Evolutionary conservation across 768 basidiomycete genomes (phyloP).

Genomic region (Sporobolomyces roseus): DNA sequence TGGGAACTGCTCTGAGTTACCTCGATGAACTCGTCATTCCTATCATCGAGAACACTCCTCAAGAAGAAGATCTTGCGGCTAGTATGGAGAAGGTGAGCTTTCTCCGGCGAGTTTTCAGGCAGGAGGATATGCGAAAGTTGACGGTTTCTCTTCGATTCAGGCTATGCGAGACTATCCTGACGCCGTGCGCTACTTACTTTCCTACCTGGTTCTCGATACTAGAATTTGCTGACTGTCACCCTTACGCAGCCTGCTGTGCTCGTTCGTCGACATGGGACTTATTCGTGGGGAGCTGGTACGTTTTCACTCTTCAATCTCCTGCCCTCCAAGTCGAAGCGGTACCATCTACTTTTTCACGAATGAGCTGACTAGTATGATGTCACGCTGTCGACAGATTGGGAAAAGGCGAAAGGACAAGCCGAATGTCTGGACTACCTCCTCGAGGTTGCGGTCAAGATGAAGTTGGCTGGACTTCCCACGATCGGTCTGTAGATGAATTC

Average conservation of each 20-base stretch:
- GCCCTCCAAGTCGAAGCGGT: too few species aligned
- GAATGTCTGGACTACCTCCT: slow-evolving; percentile 88
- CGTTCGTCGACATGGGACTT: slow-evolving; percentile 34
- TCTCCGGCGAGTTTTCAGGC: too few species aligned
- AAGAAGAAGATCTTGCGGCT: slow-evolving; percentile 82
- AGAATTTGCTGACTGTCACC: background rate
- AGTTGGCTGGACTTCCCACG: slow-evolving; percentile 39
- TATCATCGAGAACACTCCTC: slow-evolving; percentile 85
- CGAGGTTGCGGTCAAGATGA: slow-evolving; percentile 64
- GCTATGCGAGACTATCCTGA: slow-evolving; percentile 77
- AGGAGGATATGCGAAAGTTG: too few species aligned
- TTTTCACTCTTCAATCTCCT: background rate
- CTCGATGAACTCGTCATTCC: slow-evolving; percentile 79
- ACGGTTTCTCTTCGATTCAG: slow-evolving; percentile 39
- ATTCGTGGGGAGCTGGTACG: slow-evolving; percentile 55
- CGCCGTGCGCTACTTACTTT: slow-evolving; percentile 66
- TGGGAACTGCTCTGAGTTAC: slow-evolving; percentile 71
- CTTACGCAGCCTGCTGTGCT: slow-evolving; percentile 36
- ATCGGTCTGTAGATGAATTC: slow-evolving; percentile 21
- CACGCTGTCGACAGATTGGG: background rate
- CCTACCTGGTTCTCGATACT: slow-evolving; percentile 52
- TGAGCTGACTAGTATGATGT: background rate
- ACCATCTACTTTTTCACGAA: background rate
- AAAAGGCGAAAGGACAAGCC: slow-evolving; percentile 39
- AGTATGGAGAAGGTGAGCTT: slow-evolving; percentile 69